Evolutionary conservation across 2,329 filamentous ascomycete genomes (phyloP).

Genomic region (Claviceps digitariae): DNA sequence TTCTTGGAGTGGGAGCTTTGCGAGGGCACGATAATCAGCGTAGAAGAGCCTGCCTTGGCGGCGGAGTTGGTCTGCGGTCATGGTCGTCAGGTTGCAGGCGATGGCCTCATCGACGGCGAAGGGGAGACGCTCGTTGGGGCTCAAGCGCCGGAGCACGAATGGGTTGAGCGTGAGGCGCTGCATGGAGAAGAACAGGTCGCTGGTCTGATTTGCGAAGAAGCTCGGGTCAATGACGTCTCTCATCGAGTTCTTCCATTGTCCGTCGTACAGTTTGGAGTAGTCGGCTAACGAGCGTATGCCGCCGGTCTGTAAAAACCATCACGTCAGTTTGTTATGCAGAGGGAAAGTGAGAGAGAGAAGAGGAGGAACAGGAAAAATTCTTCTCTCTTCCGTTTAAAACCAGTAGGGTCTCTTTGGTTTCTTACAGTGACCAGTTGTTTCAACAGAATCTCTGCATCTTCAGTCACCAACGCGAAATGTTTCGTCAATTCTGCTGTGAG

Average conservation of each 20-base stretch:
- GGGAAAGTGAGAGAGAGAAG: too few species aligned
- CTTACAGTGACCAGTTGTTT: not conserved
- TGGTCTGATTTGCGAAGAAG: conserved; percentile 29
- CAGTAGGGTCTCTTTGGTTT: not conserved
- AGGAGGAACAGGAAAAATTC: not conserved
- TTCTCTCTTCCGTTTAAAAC: not conserved
- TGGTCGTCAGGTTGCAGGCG: conserved; percentile 17
- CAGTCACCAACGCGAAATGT: not conserved
- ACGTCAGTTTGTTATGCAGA: not conserved
- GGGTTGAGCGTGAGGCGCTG: conserved; percentile 29
- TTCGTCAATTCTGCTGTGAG: not conserved
- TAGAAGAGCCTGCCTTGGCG: conserved; percentile 26
- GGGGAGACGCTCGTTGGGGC: conserved; percentile 17
- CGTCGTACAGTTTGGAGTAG: conserved; percentile 27
- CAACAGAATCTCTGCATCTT: not conserved
- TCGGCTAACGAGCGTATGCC: conserved; percentile 21
- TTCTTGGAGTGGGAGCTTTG: conserved; percentile 10
- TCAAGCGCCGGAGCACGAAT: conserved; percentile 22
- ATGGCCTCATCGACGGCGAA: conserved; percentile 22
- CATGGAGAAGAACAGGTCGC: conserved; percentile 34
- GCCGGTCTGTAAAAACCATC: conserved; percentile 10
- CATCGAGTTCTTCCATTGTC: conserved; percentile 24
- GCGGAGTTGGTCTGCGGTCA: conserved; percentile 19
- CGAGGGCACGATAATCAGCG: conserved; percentile 27
- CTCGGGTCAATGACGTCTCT: conserved; percentile 18